A percentile compares a stretch with the other conserved stretches of the same genome.
Evolutionary conservation across 2,329 filamentous ascomycete genomes (phyloP).

Genomic region (Neurospora sp.): DNA sequence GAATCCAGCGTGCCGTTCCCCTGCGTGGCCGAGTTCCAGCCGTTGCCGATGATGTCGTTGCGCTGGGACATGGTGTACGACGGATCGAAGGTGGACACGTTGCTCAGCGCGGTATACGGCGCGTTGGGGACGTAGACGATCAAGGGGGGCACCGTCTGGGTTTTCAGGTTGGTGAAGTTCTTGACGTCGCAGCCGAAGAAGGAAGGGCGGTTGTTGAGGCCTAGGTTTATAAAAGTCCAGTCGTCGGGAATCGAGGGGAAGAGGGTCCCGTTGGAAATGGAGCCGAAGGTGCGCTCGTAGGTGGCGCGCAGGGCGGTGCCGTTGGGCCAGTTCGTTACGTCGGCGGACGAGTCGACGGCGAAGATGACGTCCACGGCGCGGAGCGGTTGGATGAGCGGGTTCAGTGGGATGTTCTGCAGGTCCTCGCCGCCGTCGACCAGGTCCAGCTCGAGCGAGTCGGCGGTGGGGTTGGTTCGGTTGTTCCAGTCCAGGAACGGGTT

Average conservation of each 20-base stretch:
- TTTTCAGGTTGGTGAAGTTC: slow-evolving; percentile 20
- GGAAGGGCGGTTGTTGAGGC: slow-evolving; percentile 47
- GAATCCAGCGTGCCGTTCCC: slow-evolving; percentile 66
- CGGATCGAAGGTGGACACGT: slow-evolving; percentile 67
- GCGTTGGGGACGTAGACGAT: slow-evolving; percentile 69
- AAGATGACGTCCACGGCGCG: slow-evolving; percentile 53
- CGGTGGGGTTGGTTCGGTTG: slow-evolving; percentile 26
- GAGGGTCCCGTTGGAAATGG: slow-evolving; percentile 40
- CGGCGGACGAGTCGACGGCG: slow-evolving; percentile 54
- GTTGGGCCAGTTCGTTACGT: slow-evolving; percentile 51
- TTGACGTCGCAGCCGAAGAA: slow-evolving; percentile 51
- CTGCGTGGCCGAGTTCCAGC: slow-evolving; percentile 72
- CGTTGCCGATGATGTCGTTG: slow-evolving; percentile 76
- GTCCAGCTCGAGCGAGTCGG: slow-evolving; percentile 27
- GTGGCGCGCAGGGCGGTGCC: slow-evolving; percentile 48
- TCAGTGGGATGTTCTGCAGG: slow-evolving; percentile 41
- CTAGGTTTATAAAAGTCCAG: slow-evolving; percentile 45
- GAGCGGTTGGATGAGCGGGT: slow-evolving; percentile 37
- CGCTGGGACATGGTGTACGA: slow-evolving; percentile 56
- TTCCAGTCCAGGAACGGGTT: slow-evolving; percentile 53
- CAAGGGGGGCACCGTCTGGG: slow-evolving; percentile 19
- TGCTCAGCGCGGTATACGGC: slow-evolving; percentile 67
- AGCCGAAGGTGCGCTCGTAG: slow-evolving; percentile 40
- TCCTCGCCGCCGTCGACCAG: slow-evolving; percentile 41
- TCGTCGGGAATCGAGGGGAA: slow-evolving; percentile 50